These are phyloP conservation scores for Russula dissimulans DNA, from an alignment of 768 basidiomycete genomes.

Conservation along the genomic window DNA sequence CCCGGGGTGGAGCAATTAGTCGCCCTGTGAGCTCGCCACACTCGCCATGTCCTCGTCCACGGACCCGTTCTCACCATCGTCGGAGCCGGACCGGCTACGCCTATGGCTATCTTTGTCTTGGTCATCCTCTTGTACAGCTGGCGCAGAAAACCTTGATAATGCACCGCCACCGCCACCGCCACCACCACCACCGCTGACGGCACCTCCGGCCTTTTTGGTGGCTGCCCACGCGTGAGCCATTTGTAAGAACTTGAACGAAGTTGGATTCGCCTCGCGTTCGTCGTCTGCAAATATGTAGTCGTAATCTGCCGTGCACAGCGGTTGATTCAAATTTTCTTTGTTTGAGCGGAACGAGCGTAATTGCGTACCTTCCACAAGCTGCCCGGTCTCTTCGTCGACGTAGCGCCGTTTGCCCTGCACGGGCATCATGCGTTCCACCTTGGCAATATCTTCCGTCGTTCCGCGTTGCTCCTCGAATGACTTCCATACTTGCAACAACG, in stretches of 20 bases:
- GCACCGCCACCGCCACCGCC: constrained; percentile 20
- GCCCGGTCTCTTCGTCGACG: constrained; percentile 77
- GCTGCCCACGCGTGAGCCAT: constrained; percentile 87
- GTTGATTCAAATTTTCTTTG: too few relatives aligned
- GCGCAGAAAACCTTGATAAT: constrained; percentile 41
- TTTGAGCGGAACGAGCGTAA: neutral
- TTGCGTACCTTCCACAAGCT: constrained; percentile 71
- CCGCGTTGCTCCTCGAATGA: constrained; percentile 82
- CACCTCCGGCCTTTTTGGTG: constrained; percentile 31
- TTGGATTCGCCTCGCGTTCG: constrained; percentile 86
- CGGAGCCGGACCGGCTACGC: constrained; percentile 8
- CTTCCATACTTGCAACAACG: constrained; percentile 92
- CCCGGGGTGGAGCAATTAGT: neutral
- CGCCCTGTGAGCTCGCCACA: constrained; percentile 44
- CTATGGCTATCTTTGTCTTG: constrained; percentile 4
- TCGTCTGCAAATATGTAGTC: constrained; percentile 95
- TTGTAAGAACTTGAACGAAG: constrained; percentile 91
- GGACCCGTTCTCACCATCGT: constrained; percentile 19
- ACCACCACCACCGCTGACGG: constrained; percentile 10
- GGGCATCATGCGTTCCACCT: constrained; percentile 91
- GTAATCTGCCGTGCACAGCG: constrained; percentile 53
- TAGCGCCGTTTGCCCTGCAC: constrained; percentile 77
- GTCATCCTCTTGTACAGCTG: constrained; percentile 24
- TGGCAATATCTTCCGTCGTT: constrained; percentile 57
- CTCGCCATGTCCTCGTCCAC: constrained; percentile 31